Percentiles rank a stretch among this genome's conserved stretches.
These are phyloP conservation scores for Acorus calamus DNA, from an alignment of 106 monocot genomes.

Conservation along the genomic window DNA sequence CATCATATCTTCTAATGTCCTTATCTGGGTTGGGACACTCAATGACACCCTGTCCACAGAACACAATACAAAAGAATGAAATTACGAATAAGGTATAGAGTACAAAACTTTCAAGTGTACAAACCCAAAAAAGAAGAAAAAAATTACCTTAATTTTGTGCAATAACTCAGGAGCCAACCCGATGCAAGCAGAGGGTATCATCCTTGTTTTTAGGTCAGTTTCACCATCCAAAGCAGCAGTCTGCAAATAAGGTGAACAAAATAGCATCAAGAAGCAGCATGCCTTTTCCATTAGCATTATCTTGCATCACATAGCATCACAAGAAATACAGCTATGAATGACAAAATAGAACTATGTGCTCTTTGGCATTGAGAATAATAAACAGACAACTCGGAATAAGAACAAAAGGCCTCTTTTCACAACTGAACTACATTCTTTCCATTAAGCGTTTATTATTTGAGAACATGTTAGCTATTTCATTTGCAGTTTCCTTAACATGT, in stretches of 20 bases:
- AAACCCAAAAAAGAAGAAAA: not conserved
- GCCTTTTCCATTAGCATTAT: not conserved
- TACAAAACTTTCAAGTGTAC: not conserved
- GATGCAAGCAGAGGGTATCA: slow-evolving; percentile 52
- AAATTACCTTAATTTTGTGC: slow-evolving; percentile 63
- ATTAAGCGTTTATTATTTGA: too few species aligned
- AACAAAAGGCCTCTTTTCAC: too few species aligned
- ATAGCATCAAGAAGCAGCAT: not conserved
- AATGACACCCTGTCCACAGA: slow-evolving; percentile 62
- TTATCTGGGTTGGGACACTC: slow-evolving; percentile 90
- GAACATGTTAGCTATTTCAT: too few species aligned
- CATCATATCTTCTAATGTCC: slow-evolving; percentile 93
- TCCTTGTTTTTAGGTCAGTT: slow-evolving; percentile 84
- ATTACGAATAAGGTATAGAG: slow-evolving; percentile 2
- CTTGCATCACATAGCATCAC: too few species aligned
- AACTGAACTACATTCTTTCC: too few species aligned
- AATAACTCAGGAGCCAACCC: slow-evolving; percentile 58
- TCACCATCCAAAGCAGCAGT: slow-evolving; percentile 99
- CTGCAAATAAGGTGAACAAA: slow-evolving; percentile 24
- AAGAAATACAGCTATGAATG: too few species aligned
- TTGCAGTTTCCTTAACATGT: too few species aligned
- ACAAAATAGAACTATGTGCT: too few species aligned
- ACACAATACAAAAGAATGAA: slow-evolving; percentile 1
- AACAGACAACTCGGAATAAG: too few species aligned
- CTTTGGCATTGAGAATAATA: too few species aligned